A percentile compares a stretch with the other conserved stretches of the same genome.
Conservation (phyloP, 2,329 filamentous ascomycete species). For the Xylaria sp. region DNA sequence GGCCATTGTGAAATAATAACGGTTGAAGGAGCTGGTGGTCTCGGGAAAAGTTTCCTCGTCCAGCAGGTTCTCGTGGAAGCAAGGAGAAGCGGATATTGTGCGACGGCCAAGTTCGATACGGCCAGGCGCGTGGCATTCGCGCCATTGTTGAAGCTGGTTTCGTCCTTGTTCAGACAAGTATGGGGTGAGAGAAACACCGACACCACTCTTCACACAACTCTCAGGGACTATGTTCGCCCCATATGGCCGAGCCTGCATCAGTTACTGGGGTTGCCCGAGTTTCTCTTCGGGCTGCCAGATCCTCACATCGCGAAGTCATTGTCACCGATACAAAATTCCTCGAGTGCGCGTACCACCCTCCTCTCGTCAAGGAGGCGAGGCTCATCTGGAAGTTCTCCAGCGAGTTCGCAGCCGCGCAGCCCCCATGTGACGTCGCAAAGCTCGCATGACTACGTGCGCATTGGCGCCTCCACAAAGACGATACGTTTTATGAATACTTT, state of each 20-base stretch:
- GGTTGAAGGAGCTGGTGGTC: slow-evolving; percentile 55
- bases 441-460: slow-evolving; percentile 56
- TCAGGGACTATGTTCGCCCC: slow-evolving; percentile 58
- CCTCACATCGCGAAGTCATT: slow-evolving; percentile 33
- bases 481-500: slow-evolving; percentile 83
- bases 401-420: slow-evolving; percentile 31
- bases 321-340: slow-evolving; percentile 32
- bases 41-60: slow-evolving; percentile 62
- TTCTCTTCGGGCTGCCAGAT: slow-evolving; percentile 54
- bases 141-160: slow-evolving; percentile 58
- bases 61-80: slow-evolving; percentile 59
- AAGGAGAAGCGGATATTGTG: slow-evolving; percentile 57
- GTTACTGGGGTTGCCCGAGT: slow-evolving; percentile 61
- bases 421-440: slow-evolving; percentile 42
- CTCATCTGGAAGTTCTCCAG: slow-evolving; percentile 45
- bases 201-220: slow-evolving; percentile 55
- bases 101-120: slow-evolving; percentile 61
- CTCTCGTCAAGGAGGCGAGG: slow-evolving; percentile 39
- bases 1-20: slow-evolving; percentile 60
- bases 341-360: slow-evolving; percentile 31
- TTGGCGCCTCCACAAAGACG: slow-evolving; percentile 54
- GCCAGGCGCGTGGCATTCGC: slow-evolving; percentile 57
- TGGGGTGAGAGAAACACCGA: slow-evolving; percentile 63
- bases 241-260: slow-evolving; percentile 61
- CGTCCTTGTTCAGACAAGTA: slow-evolving; percentile 61